Conservation (phyloP, 2,329 filamentous ascomycete species). For the Talaromyces sp. region DNA sequence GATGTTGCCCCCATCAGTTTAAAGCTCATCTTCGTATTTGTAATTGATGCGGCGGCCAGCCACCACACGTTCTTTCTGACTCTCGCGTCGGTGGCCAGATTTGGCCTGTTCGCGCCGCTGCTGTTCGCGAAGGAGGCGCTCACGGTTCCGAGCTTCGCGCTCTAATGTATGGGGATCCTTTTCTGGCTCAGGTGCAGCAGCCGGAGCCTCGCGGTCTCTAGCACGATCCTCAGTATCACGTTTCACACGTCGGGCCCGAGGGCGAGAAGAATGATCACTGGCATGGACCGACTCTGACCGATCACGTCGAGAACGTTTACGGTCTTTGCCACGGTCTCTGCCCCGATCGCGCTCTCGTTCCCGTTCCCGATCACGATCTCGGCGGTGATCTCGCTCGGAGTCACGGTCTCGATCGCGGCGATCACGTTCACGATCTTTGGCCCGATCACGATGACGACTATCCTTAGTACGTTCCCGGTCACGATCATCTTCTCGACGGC, state of each 20-base stretch:
- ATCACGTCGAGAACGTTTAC: conserved; percentile 49
- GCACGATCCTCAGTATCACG: conserved; percentile 32
- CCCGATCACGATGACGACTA: conserved; percentile 29
- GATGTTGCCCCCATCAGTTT: not conserved
- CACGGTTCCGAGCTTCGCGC: conserved; percentile 41
- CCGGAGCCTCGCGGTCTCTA: conserved; percentile 17
- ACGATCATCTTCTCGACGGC: conserved; percentile 22
- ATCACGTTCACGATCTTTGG: conserved; percentile 25
- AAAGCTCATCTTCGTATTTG: conserved; percentile 53
- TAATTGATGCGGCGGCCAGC: conserved; percentile 48
- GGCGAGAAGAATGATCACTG: conserved; percentile 37
- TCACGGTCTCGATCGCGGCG: conserved; percentile 45
- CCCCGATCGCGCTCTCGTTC: conserved; percentile 33
- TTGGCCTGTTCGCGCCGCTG: conserved; percentile 62
- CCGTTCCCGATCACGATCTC: conserved; percentile 28
- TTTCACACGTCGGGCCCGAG: conserved; percentile 40
- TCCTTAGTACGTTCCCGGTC: conserved; percentile 20
- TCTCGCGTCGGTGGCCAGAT: conserved; percentile 37
- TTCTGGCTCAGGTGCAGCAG: conserved; percentile 30
- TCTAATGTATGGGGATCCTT: conserved; percentile 75
- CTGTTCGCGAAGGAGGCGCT: conserved; percentile 66
- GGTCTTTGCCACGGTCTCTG: conserved; percentile 37
- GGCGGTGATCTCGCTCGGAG: conserved; percentile 42
- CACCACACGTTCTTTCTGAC: conserved; percentile 34
- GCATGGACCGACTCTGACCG: conserved; percentile 38